These are phyloP conservation scores for Sclerotinia spermophila DNA, from an alignment of 2,329 filamentous ascomycete species.

Conservation along the genomic window DNA sequence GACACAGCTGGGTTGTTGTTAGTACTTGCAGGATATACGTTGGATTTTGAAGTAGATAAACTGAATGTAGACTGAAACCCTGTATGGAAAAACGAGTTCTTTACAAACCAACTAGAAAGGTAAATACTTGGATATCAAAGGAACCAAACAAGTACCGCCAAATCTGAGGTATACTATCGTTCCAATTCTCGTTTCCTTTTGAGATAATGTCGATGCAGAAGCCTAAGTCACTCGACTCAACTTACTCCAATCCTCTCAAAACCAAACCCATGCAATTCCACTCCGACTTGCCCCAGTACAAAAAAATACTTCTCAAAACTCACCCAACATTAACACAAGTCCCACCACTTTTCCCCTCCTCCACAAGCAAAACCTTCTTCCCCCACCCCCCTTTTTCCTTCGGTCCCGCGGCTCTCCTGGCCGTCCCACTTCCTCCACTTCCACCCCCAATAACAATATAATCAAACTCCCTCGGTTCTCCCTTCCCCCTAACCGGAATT, in stretches of 20 bases:
- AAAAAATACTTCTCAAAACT: constrained; percentile 24
- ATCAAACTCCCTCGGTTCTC: constrained; percentile 44
- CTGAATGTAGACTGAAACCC: background rate
- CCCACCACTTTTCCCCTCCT: constrained; percentile 46
- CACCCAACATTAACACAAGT: constrained; percentile 53
- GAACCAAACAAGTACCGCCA: background rate
- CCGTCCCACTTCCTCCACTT: constrained; percentile 47
- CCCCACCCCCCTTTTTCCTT: constrained; percentile 44
- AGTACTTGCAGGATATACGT: background rate
- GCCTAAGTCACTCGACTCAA: background rate
- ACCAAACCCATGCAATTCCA: background rate
- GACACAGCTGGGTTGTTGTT: constrained; percentile 41
- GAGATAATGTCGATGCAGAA: background rate
- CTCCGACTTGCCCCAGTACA: background rate
- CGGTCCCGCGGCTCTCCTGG: constrained; percentile 42
- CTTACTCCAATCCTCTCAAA: background rate
- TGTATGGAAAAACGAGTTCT: background rate
- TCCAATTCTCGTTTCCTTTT: background rate
- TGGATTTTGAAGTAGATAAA: background rate
- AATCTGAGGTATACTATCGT: background rate
- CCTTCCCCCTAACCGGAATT: background rate
- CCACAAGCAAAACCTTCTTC: constrained; percentile 48
- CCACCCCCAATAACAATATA: constrained; percentile 53
- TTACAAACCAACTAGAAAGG: background rate
- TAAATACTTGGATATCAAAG: background rate